These are phyloP conservation scores for Paecilomyces sp. DNA, from an alignment of 2,329 filamentous ascomycete genomes.

Conservation along the genomic window DNA sequence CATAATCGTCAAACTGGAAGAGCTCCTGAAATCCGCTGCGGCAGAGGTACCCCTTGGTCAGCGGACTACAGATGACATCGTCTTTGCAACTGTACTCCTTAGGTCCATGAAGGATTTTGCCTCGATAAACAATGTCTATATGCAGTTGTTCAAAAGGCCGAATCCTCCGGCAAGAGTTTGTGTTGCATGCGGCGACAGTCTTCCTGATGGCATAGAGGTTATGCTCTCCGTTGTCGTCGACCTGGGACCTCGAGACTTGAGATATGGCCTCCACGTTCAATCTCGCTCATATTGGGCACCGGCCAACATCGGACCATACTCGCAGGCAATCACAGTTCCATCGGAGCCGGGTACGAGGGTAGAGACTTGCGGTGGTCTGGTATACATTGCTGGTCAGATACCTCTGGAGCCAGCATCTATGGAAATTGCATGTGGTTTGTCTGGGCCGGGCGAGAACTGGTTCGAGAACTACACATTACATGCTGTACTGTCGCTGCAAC, in stretches of 20 bases:
- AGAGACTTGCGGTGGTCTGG: conserved; percentile 23
- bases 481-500: conserved; percentile 70
- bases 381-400: conserved; percentile 84
- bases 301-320: conserved; percentile 95
- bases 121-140: conserved; percentile 68
- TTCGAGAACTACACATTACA: conserved; percentile 47
- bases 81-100: conserved; percentile 58
- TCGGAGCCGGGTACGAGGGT: conserved; percentile 22
- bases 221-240: conserved; percentile 51
- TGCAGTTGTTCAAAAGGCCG: conserved; percentile 62
- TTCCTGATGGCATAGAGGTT: conserved; percentile 56
- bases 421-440: conserved; percentile 35
- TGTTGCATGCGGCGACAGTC: conserved; percentile 62
- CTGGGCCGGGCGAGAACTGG: conserved; percentile 12
- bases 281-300: conserved; percentile 95
- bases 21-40: conserved; percentile 8
- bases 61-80: conserved; percentile 29
- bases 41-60: conserved; percentile 5
- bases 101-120: conserved; percentile 74
- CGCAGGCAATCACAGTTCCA: conserved; percentile 66
- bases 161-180: conserved; percentile 84
- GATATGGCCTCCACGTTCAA: conserved; percentile 73
- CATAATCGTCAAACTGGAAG: conserved; percentile 19
- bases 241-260: conserved; percentile 19
- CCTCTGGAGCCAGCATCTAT: conserved; percentile 77